Conservation (phyloP, 129 eudicot genomes). For the Heracleum sosnowskyi region DNA sequence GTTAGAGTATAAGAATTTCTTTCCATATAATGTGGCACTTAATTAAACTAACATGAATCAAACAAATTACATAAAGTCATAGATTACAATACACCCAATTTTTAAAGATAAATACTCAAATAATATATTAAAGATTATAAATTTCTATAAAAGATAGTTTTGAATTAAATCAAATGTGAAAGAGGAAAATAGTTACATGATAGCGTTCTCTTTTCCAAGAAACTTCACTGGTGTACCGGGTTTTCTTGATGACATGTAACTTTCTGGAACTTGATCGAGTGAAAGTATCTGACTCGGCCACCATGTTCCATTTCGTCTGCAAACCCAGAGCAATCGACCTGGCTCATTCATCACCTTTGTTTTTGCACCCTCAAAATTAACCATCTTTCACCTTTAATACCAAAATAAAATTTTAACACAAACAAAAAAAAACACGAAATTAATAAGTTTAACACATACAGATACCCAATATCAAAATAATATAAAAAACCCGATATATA, state of each 20-base stretch:
- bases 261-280: constrained; percentile 48
- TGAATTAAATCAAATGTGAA: not conserved
- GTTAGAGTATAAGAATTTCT: too few species aligned
- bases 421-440: too few species aligned
- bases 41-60: too few species aligned
- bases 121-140: too few species aligned
- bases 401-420: too few species aligned
- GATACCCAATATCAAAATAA: too few species aligned
- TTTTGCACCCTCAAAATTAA: constrained; percentile 35
- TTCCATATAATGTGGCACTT: not conserved
- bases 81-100: not conserved
- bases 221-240: constrained; percentile 91
- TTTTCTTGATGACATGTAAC: constrained; percentile 30
- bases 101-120: too few species aligned
- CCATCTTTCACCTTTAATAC: constrained; percentile 37
- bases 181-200: constrained; percentile 54
- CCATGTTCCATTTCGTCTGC: constrained; percentile 73
- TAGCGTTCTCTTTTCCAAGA: constrained; percentile 82
- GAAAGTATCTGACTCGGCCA: constrained; percentile 85
- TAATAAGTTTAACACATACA: too few species aligned
- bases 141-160: not conserved
- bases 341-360: constrained; percentile 29
- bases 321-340: constrained; percentile 87
- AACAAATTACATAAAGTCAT: not conserved
- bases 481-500: too few species aligned